phyloP scores from a whole-genome alignment of 805 yeast genomes.

The Blastobotrys peoriensis region DNA sequence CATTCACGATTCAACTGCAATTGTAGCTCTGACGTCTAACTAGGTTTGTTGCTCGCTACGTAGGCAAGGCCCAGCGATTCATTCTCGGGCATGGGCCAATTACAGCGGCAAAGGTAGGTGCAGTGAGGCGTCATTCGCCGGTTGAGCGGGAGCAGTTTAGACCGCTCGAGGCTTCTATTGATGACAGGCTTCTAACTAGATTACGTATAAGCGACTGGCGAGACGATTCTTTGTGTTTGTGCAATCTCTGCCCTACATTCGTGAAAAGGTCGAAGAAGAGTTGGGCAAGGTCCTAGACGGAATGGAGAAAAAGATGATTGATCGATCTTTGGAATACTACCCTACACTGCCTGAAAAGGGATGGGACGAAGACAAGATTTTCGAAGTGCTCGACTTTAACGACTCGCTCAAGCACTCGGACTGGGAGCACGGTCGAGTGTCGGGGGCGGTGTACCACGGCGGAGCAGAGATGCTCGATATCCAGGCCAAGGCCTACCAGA shows the following conservation, averaged over 20 bases:
- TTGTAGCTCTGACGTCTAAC: background rate
- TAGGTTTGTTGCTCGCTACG: slow-evolving; percentile 6
- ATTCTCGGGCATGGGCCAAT: slow-evolving; percentile 24
- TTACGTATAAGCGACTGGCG: slow-evolving; percentile 5
- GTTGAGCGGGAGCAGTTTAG: background rate
- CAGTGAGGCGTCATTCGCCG: background rate
- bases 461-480: slow-evolving; percentile 69
- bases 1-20: background rate
- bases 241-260: slow-evolving; percentile 46
- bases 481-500: slow-evolving; percentile 70
- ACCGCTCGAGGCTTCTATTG: background rate
- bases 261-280: slow-evolving; percentile 54
- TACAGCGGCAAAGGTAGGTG: slow-evolving; percentile 14
- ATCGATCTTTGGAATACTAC: slow-evolving; percentile 32
- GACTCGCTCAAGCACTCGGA: slow-evolving; percentile 52
- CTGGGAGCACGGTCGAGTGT: slow-evolving; percentile 81
- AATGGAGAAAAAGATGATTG: slow-evolving; percentile 55
- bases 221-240: slow-evolving; percentile 21
- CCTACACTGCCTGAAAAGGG: slow-evolving; percentile 56
- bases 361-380: slow-evolving; percentile 40
- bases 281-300: slow-evolving; percentile 40
- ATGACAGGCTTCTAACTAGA: too few relatives aligned
- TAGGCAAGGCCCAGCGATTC: slow-evolving; percentile 11
- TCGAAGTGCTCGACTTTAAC: slow-evolving; percentile 43
- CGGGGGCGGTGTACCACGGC: slow-evolving; percentile 97